These are phyloP conservation scores for Colletotrichum sp. DNA, from an alignment of 2,329 filamentous ascomycete genomes.

Conservation along the genomic window DNA sequence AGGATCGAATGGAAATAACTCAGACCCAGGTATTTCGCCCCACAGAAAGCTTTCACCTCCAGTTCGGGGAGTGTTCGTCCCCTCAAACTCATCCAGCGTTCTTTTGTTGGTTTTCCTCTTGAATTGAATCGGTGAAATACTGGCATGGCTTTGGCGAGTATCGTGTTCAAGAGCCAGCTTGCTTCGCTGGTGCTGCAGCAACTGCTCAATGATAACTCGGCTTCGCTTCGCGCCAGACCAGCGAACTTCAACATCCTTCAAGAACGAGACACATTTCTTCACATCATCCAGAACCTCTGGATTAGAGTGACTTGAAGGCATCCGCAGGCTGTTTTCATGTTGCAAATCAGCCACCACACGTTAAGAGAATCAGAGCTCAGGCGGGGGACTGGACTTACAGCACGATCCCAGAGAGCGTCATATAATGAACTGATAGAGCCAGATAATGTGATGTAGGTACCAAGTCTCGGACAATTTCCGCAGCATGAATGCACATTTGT, in stretches of 20 bases:
- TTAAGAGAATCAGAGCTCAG: rapidly evolving
- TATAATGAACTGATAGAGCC: background rate
- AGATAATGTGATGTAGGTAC: background rate
- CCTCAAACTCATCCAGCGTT: background rate
- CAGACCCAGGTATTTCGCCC: background rate
- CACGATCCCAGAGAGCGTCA: background rate
- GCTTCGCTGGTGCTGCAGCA: slow-evolving; percentile 16
- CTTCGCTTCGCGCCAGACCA: slow-evolving; percentile 29
- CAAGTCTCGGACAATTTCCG: background rate
- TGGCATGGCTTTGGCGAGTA: background rate
- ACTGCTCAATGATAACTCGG: slow-evolving; percentile 28
- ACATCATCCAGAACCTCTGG: background rate
- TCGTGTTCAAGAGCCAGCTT: background rate
- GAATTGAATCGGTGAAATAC: background rate
- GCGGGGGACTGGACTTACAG: background rate
- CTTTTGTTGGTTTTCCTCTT: background rate
- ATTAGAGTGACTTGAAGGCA: background rate
- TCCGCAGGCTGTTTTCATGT: background rate
- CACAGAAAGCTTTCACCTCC: background rate
- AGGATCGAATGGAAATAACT: slow-evolving; percentile 1
- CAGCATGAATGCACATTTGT: background rate
- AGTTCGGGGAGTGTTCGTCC: background rate
- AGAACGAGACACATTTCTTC: slow-evolving; percentile 14
- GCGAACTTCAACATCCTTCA: slow-evolving; percentile 26
- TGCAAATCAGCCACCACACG: background rate